Percentiles rank a stretch among this genome's conserved stretches.
Conservation (phyloP, 495 filamentous ascomycete species). For the Barbatosphaeria neglecta region DNA sequence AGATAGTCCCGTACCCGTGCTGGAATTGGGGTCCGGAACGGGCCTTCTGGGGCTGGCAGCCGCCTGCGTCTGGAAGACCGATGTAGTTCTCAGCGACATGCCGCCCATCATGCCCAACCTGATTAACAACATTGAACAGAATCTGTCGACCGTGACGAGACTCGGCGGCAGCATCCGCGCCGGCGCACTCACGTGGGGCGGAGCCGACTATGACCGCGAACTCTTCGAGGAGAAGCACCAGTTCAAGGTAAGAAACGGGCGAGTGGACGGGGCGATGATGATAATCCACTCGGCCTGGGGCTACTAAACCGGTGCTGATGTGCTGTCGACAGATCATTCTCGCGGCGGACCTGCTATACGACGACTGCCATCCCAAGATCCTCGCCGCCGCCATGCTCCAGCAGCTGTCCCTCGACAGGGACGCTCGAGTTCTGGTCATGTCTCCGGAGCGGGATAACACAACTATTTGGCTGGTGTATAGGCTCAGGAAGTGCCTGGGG, state of each 20-base stretch:
- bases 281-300: not conserved
- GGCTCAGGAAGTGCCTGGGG: slow-evolving; percentile 16
- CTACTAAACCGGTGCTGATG: too few species aligned
- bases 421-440: slow-evolving; percentile 31
- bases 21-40: slow-evolving; percentile 56
- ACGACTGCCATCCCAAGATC: slow-evolving; percentile 34
- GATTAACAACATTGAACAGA: slow-evolving; percentile 23
- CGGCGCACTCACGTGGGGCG: slow-evolving; percentile 31
- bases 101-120: slow-evolving; percentile 34
- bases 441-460: slow-evolving; percentile 29
- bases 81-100: slow-evolving; percentile 35
- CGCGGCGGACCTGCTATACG: slow-evolving; percentile 34
- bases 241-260: slow-evolving; percentile 19
- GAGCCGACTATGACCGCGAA: slow-evolving; percentile 13
- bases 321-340: slow-evolving; percentile 35
- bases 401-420: slow-evolving; percentile 20
- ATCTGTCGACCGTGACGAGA: slow-evolving; percentile 17
- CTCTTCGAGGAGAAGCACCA: slow-evolving; percentile 20
- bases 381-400: slow-evolving; percentile 27
- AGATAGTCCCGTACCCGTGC: slow-evolving; percentile 13
- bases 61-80: slow-evolving; percentile 26
- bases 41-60: slow-evolving; percentile 48
- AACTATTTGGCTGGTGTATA: slow-evolving; percentile 20
- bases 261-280: not conserved
- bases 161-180: slow-evolving; percentile 23